phyloP scores from a whole-genome alignment of 2,329 filamentous ascomycete species.

The Nemania bipapillata region DNA sequence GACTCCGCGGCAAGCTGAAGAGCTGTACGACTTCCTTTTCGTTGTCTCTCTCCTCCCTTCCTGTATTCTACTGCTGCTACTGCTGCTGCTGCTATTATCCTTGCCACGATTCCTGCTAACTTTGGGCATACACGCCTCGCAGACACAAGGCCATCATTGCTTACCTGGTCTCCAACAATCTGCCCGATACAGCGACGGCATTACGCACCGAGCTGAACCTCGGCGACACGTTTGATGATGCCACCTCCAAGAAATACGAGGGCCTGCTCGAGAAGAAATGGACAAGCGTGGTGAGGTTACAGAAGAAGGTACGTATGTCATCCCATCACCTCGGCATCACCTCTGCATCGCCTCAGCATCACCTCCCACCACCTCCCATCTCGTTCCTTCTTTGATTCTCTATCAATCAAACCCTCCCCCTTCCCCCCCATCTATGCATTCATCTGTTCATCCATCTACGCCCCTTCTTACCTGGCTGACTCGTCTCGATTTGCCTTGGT shows the following conservation, averaged over 20 bases:
- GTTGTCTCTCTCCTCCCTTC: not conserved
- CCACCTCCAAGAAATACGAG: conserved; percentile 92
- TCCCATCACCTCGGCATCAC: conserved; percentile 1
- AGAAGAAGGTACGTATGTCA: conserved; percentile 82
- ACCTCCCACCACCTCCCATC: too few relatives aligned
- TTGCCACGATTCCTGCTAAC: conserved; percentile 10
- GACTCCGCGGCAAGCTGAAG: conserved; percentile 51
- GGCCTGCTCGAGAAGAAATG: conserved; percentile 96
- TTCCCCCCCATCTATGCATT: conserved; percentile 7
- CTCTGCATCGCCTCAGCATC: too few relatives aligned
- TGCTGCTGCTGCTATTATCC: not conserved
- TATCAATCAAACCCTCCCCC: too few relatives aligned
- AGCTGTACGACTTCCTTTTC: conserved; percentile 45
- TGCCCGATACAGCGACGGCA: conserved; percentile 74
- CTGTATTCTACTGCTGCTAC: too few relatives aligned
- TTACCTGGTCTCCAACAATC: conserved; percentile 80
- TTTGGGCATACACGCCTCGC: not conserved
- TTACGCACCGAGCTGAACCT: conserved; percentile 82
- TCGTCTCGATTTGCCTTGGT: not conserved
- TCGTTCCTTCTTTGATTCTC: too few relatives aligned
- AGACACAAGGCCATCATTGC: conserved; percentile 90
- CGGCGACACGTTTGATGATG: conserved; percentile 76
- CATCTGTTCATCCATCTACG: too few relatives aligned
- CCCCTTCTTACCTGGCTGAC: conserved; percentile 15
- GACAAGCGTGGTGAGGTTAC: conserved; percentile 92